Evolutionary conservation across 225 moss, liverwort and hornwort genomes (phyloP).

Genomic region (Rhytidiadelphus loreus): DNA sequence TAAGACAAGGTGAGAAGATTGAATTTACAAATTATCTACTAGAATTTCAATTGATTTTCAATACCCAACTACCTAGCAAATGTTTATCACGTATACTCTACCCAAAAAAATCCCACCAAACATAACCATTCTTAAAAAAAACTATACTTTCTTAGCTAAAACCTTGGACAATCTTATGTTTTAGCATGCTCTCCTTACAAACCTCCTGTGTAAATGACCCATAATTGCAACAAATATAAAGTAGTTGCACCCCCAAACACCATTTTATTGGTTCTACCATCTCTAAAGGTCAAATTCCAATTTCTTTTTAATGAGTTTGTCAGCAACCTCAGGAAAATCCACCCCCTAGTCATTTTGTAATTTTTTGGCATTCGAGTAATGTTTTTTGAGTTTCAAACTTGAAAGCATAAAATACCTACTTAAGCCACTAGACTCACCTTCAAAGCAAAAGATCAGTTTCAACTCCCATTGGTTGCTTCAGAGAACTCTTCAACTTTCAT

Average conservation of each 20-base stretch:
- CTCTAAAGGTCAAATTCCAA: background rate
- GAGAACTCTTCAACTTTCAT: background rate
- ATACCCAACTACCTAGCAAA: background rate
- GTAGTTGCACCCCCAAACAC: fast-evolving
- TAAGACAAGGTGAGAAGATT: background rate
- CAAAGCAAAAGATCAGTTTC: background rate
- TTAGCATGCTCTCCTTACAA: fast-evolving
- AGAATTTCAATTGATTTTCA: background rate
- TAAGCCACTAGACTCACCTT: background rate
- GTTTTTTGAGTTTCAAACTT: background rate
- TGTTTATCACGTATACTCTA: fast-evolving
- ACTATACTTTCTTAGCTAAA: background rate
- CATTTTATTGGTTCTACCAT: background rate
- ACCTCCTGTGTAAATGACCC: fast-evolving
- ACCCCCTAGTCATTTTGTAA: fast-evolving
- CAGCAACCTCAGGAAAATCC: fast-evolving
- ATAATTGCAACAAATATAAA: background rate
- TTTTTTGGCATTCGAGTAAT: background rate
- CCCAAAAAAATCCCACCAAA: too few species aligned
- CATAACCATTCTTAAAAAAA: background rate
- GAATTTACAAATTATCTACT: background rate
- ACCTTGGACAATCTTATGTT: background rate
- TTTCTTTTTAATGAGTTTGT: too few species aligned
- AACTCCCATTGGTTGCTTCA: background rate
- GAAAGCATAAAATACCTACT: background rate